phyloP scores from a whole-genome alignment of 495 filamentous ascomycete species.

The Bryoglossum gracile region DNA sequence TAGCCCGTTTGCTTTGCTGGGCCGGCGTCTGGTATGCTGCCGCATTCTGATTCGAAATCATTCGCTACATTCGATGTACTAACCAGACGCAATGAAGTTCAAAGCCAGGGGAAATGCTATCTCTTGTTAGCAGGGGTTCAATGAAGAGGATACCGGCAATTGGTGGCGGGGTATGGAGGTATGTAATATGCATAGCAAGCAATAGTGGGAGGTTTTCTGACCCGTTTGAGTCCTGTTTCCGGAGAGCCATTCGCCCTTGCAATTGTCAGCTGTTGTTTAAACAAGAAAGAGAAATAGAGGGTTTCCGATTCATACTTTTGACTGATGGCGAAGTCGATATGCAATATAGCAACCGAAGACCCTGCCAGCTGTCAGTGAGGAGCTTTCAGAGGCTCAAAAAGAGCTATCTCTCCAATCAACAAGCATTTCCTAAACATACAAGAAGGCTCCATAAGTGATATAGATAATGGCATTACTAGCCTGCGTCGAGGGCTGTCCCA shows the following conservation, averaged over 20 bases:
- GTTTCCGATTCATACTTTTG: slow-evolving; percentile 35
- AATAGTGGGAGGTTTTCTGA: slow-evolving; percentile 34
- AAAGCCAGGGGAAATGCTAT: slow-evolving; percentile 65
- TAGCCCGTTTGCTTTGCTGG: slow-evolving; percentile 16
- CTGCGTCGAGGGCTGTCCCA: slow-evolving; percentile 61
- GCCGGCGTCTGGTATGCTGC: slow-evolving; percentile 32
- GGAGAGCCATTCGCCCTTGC: slow-evolving; percentile 51
- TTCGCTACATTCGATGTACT: slow-evolving; percentile 39
- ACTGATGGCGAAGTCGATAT: slow-evolving; percentile 59
- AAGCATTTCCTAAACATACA: slow-evolving; percentile 42
- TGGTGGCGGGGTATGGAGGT: neutral
- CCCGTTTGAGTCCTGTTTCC: slow-evolving; percentile 71
- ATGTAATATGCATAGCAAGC: neutral
- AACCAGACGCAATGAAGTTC: slow-evolving; percentile 80
- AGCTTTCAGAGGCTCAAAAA: neutral
- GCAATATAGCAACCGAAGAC: slow-evolving; percentile 57
- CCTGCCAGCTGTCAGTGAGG: slow-evolving; percentile 29
- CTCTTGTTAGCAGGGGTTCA: slow-evolving; percentile 21
- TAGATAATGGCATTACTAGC: slow-evolving; percentile 74
- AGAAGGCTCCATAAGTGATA: slow-evolving; percentile 60
- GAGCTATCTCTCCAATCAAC: neutral
- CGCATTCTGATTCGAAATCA: slow-evolving; percentile 26
- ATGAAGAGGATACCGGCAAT: neutral
- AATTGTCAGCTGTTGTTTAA: neutral
- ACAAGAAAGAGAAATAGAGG: neutral